A percentile compares a stretch with the other conserved stretches of the same genome.
Conservation (phyloP, 2,329 filamentous ascomycete species). For the Westerdykella aurantiaca region DNA sequence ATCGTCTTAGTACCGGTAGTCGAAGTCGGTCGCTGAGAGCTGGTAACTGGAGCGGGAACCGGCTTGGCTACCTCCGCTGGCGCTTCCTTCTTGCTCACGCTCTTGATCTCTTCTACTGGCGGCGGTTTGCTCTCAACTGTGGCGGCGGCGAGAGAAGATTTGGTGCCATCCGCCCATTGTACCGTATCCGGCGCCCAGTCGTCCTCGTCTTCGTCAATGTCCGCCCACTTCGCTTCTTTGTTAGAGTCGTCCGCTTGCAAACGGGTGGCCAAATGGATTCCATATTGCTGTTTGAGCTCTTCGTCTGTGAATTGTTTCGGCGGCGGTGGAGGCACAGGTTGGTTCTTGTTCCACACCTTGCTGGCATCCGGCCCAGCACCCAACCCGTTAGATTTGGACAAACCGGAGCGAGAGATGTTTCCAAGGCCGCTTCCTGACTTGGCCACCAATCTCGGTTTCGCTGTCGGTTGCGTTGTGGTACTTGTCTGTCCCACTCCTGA, state of each 20-base stretch:
- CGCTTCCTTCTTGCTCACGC: constrained; percentile 12
- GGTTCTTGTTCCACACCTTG: constrained; percentile 85
- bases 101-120: constrained; percentile 24
- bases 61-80: constrained; percentile 38
- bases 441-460: constrained; percentile 67
- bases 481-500: constrained; percentile 35
- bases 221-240: constrained; percentile 79
- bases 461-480: constrained; percentile 47
- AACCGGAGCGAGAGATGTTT: constrained; percentile 47
- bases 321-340: constrained; percentile 65
- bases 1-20: constrained; percentile 43
- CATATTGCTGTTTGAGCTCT: constrained; percentile 75
- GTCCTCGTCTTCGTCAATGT: constrained; percentile 83
- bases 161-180: constrained; percentile 83
- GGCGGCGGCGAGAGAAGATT: constrained; percentile 62
- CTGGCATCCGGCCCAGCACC: constrained; percentile 62
- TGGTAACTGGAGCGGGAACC: constrained; percentile 14
- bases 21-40: constrained; percentile 33
- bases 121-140: constrained; percentile 43
- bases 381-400: constrained; percentile 54
- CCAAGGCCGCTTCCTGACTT: constrained; percentile 62
- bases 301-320: constrained; percentile 81
- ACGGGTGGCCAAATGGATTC: constrained; percentile 77
- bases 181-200: constrained; percentile 82
- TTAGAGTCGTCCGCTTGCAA: constrained; percentile 66